Evolutionary conservation across 73 alveolate species (phyloP).

Genomic region (Paramecium biaurelia): DNA sequence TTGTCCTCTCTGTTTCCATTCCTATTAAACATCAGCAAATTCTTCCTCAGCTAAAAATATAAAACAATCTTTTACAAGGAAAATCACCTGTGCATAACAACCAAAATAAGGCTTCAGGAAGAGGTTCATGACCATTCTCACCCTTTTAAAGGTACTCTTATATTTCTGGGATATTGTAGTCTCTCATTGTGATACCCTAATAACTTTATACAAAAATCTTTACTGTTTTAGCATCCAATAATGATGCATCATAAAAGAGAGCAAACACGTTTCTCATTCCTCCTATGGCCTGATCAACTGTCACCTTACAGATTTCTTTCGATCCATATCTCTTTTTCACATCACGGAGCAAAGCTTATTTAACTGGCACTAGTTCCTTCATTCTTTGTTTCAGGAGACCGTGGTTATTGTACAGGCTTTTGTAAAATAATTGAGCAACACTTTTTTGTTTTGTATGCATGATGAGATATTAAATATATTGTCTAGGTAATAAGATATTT

Average conservation of each 20-base stretch:
- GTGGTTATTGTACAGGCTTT: background rate
- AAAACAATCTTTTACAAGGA: slow-evolving; percentile 59
- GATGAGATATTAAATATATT: background rate
- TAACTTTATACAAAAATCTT: background rate
- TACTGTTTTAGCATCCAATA: slow-evolving; percentile 75
- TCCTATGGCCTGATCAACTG: slow-evolving; percentile 84
- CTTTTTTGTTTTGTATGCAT: background rate
- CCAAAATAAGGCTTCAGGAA: slow-evolving; percentile 88
- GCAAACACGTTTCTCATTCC: slow-evolving; percentile 95
- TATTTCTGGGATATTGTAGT: slow-evolving; percentile 73
- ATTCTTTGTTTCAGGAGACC: slow-evolving; percentile 33
- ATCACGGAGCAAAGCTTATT: slow-evolving; percentile 49
- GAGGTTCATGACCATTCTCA: slow-evolving; percentile 76
- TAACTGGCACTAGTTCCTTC: slow-evolving; percentile 49
- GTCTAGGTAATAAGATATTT: background rate
- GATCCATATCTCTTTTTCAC: slow-evolving; percentile 54
- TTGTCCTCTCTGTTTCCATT: slow-evolving; percentile 69
- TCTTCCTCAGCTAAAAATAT: slow-evolving; percentile 58
- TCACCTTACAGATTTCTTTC: slow-evolving; percentile 53
- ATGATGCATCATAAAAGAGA: slow-evolving; percentile 83
- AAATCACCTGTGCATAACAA: slow-evolving; percentile 84
- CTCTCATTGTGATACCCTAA: slow-evolving; percentile 87
- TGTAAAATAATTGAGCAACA: background rate
- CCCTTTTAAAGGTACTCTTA: slow-evolving; percentile 72
- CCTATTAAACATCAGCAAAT: slow-evolving; percentile 63